These are phyloP conservation scores for Suillus weaverae DNA, from an alignment of 768 basidiomycete species.

Conservation along the genomic window DNA sequence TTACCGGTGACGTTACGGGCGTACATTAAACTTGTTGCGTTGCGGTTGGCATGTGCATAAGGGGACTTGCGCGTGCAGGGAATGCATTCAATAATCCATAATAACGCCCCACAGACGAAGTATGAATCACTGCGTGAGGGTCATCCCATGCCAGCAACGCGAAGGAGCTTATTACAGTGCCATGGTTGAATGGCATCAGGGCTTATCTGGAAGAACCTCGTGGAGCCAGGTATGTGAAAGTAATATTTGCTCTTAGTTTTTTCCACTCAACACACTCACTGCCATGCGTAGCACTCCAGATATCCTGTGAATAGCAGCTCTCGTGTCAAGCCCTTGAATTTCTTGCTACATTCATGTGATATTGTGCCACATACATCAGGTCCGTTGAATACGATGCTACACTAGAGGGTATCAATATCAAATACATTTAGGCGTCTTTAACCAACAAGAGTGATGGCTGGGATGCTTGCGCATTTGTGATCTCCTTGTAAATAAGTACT, in stretches of 20 bases:
- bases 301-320: neutral
- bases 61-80: neutral
- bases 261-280: neutral
- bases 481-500: constrained; percentile 53
- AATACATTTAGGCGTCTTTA: neutral
- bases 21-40: neutral
- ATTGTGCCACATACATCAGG: neutral
- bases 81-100: neutral
- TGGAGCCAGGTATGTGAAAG: neutral
- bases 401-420: constrained; percentile 2
- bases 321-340: neutral
- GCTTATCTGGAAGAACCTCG: neutral
- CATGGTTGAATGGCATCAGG: neutral
- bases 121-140: neutral
- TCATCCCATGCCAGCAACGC: neutral
- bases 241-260: neutral
- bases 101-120: neutral
- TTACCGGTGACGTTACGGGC: neutral
- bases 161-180: neutral
- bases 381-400: constrained; percentile 2
- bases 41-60: neutral
- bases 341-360: neutral
- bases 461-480: constrained; percentile 27
- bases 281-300: neutral
- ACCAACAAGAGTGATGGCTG: neutral